Evolutionary conservation across 2,329 filamentous ascomycete species (phyloP), one percentile per base, ranked within the genome.

Genomic region (Aspergillus tamarii): DNA sequence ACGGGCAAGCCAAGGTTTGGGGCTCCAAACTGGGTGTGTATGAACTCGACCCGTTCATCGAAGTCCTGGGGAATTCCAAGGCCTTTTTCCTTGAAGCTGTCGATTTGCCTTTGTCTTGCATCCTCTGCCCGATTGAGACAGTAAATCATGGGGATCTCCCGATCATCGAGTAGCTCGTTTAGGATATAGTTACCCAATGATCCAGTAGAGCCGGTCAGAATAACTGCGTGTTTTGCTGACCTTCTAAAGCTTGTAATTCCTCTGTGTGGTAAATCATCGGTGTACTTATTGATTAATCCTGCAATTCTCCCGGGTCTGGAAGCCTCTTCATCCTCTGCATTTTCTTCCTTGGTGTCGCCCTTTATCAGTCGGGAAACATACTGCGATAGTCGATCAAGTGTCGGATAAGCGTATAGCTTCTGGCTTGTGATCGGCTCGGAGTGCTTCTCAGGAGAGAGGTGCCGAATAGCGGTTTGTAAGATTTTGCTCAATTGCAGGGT

Each of bases 41-140:
- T 46, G 63, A 71, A 69, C 55, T 81, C 76, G n/a, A 80, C 69
- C 7, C 23, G 41, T 12, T 34, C 4, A 19, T 32, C 3, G n/a
- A 53, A 53, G 50, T 34, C 28, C 10, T 28, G 50, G 8, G 28
- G 19, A 7, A 28, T 48, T 34, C 4, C 3, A 6, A 53, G 28
- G 0, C 16, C 50, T 53, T 53, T 53, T 34, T 36, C 26, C 16
- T 21, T 28, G 4, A 53, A 53, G 28, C 50, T 34, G 2, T 5
- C 16, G 6, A 32, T 19, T 6, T 53, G 28, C 10, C 9, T 34
- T 21, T 53, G 12, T n/a, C 19, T 53, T n/a, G 50, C 28, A 32
- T 53, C 50, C 9, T n/a, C 28, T 12, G 16, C 26, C 30, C 69
- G 55, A 46, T 69, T 70, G 7, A 73, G 57, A 50, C 70, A 72